Percentiles rank a stretch among this genome's conserved stretches.
These are phyloP conservation scores for Marasmius fiardii DNA, from an alignment of 1,284 basidiomycete species.

Conservation along the genomic window DNA sequence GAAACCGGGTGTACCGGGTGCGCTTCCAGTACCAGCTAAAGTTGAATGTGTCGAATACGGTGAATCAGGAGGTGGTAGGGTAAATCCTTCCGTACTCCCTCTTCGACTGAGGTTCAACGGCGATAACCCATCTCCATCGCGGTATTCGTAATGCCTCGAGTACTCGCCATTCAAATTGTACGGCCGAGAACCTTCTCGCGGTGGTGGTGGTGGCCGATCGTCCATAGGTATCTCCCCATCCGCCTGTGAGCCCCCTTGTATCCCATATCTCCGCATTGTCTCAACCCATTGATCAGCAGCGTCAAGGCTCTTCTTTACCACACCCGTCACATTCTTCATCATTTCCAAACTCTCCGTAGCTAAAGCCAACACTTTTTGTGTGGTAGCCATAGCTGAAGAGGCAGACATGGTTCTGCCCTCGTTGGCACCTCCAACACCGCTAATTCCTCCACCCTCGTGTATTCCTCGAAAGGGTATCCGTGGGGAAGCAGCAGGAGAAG, in stretches of 20 bases:
- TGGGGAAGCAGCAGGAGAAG: slow-evolving; percentile 27
- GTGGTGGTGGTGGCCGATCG: neutral
- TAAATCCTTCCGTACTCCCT: neutral
- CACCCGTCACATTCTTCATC: slow-evolving; percentile 82
- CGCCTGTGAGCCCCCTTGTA: slow-evolving; percentile 1
- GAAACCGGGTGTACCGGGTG: neutral
- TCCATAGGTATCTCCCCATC: neutral
- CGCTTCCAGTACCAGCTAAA: neutral
- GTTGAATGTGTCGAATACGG: slow-evolving; percentile 2
- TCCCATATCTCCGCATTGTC: slow-evolving; percentile 8
- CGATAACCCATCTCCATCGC: neutral
- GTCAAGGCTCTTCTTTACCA: slow-evolving; percentile 86
- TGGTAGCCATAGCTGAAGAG: slow-evolving; percentile 63
- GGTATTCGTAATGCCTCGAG: neutral
- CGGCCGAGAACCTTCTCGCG: neutral
- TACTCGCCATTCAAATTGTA: neutral
- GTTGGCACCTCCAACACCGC: neutral
- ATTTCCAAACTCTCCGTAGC: slow-evolving; percentile 91
- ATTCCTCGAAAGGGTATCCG: slow-evolving; percentile 11
- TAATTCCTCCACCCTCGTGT: neutral
- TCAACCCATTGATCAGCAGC: slow-evolving; percentile 78
- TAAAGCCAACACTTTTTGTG: slow-evolving; percentile 78
- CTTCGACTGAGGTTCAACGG: neutral
- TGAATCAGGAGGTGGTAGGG: neutral
- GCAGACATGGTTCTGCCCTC: slow-evolving; percentile 34